Conservation (phyloP, 2,329 filamentous ascomycete species). For the Fusarium sublunatum region DNA sequence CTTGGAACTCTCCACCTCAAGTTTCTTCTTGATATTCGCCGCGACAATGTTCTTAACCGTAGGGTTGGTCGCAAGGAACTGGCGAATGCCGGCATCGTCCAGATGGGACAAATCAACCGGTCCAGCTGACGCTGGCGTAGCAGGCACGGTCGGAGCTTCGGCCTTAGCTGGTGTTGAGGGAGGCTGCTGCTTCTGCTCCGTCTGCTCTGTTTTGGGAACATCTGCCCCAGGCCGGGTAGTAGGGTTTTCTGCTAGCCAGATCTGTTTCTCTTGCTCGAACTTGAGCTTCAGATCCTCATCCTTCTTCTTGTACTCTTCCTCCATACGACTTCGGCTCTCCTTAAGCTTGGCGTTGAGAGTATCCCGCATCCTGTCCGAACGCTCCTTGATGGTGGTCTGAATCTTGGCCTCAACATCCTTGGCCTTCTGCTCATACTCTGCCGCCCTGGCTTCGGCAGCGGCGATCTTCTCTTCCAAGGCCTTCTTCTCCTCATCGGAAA, state of each 20-base stretch:
- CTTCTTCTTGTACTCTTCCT: slow-evolving; percentile 66
- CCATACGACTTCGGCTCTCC: slow-evolving; percentile 68
- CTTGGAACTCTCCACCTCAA: slow-evolving; percentile 72
- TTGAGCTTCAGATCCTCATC: slow-evolving; percentile 64
- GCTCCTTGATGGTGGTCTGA: slow-evolving; percentile 69
- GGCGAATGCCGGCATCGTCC: slow-evolving; percentile 66
- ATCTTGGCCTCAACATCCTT: slow-evolving; percentile 73
- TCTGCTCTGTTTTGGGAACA: slow-evolving; percentile 26
- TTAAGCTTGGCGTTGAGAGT: slow-evolving; percentile 75
- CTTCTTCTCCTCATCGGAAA: slow-evolving; percentile 69
- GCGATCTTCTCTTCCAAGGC: slow-evolving; percentile 71
- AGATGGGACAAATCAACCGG: slow-evolving; percentile 60
- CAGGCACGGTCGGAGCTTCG: slow-evolving; percentile 49
- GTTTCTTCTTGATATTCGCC: slow-evolving; percentile 75
- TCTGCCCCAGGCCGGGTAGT: slow-evolving; percentile 43
- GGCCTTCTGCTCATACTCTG: slow-evolving; percentile 72
- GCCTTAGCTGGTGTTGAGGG: slow-evolving; percentile 56
- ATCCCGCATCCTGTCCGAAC: slow-evolving; percentile 76
- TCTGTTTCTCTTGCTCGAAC: slow-evolving; percentile 72
- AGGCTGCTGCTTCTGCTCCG: slow-evolving; percentile 34
- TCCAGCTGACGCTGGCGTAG: slow-evolving; percentile 52
- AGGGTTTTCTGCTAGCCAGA: slow-evolving; percentile 67
- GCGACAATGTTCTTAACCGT: slow-evolving; percentile 69
- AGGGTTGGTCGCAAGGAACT: slow-evolving; percentile 66
- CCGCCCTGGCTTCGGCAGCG: slow-evolving; percentile 69